Percentiles rank a stretch among this genome's conserved stretches.
Conservation (phyloP, 225 moss, liverwort and hornwort genomes). For the Thuidium tamariscinum region DNA sequence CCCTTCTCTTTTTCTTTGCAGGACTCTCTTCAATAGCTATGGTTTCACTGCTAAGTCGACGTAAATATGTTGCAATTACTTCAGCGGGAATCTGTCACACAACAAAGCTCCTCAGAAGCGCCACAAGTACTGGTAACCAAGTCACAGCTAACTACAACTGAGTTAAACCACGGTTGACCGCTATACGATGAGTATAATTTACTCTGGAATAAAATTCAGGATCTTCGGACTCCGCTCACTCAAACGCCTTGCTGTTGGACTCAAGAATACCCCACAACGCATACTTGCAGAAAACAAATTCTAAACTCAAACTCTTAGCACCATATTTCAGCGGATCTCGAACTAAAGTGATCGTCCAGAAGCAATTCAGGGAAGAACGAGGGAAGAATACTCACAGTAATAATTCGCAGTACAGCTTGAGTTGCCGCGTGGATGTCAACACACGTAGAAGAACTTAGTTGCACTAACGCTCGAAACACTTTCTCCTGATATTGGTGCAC, state of each 20-base stretch:
- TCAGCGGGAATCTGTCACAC: slow-evolving; percentile 29
- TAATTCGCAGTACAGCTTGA: slow-evolving; percentile 18
- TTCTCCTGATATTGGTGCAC: slow-evolving; percentile 14
- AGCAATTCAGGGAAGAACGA: not conserved
- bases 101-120: not conserved
- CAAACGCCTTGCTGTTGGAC: not conserved
- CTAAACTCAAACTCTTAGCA: not conserved
- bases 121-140: not conserved
- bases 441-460: slow-evolving; percentile 17
- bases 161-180: not conserved
- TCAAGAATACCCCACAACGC: not conserved
- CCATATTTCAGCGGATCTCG: not conserved
- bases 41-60: slow-evolving; percentile 5
- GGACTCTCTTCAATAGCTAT: slow-evolving; percentile 14
- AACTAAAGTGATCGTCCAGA: not conserved
- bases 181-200: not conserved
- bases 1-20: slow-evolving; percentile 36
- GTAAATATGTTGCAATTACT: slow-evolving; percentile 17
- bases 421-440: slow-evolving; percentile 13
- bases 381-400: slow-evolving; percentile 6
- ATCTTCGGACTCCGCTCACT: not conserved
- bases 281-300: not conserved
- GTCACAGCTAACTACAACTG: not conserved
- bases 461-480: slow-evolving; percentile 25
- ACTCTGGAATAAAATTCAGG: not conserved